Conservation (phyloP, 1,139 yeast genomes). For the Geotrichum europaeum region DNA sequence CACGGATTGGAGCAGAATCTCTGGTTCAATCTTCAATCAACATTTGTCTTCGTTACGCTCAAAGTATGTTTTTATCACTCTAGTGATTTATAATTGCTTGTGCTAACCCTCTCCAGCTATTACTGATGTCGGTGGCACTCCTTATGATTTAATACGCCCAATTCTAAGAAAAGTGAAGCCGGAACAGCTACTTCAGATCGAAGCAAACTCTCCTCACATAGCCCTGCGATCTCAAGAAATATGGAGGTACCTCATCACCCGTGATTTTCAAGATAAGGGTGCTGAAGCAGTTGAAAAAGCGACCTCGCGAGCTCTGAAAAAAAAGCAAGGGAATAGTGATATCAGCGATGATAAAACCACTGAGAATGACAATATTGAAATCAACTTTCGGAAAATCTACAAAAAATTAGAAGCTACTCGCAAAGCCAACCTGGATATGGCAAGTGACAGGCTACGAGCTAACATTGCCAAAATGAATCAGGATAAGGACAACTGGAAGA, state of each 20-base stretch:
- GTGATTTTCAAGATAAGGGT: constrained; percentile 23
- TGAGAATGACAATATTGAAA: not conserved
- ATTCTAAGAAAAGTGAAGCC: constrained; percentile 20
- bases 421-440: constrained; percentile 4
- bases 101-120: constrained; percentile 17
- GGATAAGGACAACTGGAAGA: constrained; percentile 13
- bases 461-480: constrained; percentile 10
- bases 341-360: not conserved
- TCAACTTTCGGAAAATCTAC: constrained; percentile 9
- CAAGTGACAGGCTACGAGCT: constrained; percentile 9
- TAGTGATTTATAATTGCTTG: constrained; percentile 20
- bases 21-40: constrained; percentile 9
- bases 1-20: constrained; percentile 10
- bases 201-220: constrained; percentile 22
- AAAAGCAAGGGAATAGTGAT: not conserved
- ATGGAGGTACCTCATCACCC: constrained; percentile 22
- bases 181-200: constrained; percentile 23
- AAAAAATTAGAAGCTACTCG: constrained; percentile 1
- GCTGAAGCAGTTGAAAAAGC: not conserved
- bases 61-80: constrained; percentile 18
- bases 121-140: constrained; percentile 25
- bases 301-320: not conserved
- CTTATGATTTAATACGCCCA: constrained; percentile 25
- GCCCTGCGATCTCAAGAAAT: constrained; percentile 21
- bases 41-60: constrained; percentile 7